These are phyloP conservation scores for Psilocybe sp. DNA, from an alignment of 768 basidiomycete species.

Conservation along the genomic window DNA sequence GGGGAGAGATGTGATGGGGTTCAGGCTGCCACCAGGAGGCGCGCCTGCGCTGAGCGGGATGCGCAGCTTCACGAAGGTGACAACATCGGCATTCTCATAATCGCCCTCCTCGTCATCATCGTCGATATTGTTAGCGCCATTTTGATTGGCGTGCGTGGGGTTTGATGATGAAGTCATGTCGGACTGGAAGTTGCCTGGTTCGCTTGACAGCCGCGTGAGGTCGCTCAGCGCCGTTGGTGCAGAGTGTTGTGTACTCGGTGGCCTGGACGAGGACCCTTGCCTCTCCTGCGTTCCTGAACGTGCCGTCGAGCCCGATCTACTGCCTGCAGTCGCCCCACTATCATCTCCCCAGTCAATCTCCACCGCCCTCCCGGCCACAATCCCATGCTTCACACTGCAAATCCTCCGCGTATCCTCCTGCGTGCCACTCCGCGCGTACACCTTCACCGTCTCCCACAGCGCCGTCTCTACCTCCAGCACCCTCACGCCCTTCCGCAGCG, in stretches of 20 bases:
- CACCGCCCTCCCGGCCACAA: conserved; percentile 56
- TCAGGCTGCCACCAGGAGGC: background rate
- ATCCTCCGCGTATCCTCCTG: conserved; percentile 65
- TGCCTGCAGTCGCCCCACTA: too few relatives aligned
- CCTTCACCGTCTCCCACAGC: conserved; percentile 72
- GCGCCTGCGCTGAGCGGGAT: conserved; percentile 12
- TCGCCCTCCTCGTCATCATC: conserved; percentile 9
- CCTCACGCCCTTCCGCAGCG: conserved; percentile 78
- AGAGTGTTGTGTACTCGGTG: too few relatives aligned
- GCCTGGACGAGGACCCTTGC: too few relatives aligned
- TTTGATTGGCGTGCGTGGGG: background rate
- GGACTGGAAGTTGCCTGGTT: too few relatives aligned
- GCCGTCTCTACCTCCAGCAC: conserved; percentile 66
- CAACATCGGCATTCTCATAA: conserved; percentile 41
- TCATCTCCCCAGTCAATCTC: conserved; percentile 18
- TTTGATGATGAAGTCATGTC: too few relatives aligned
- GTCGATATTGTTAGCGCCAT: background rate
- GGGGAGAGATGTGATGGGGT: background rate
- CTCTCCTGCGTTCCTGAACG: too few relatives aligned
- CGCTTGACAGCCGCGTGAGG: too few relatives aligned
- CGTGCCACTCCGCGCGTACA: conserved; percentile 47
- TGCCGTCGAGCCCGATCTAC: too few relatives aligned
- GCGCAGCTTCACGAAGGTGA: conserved; percentile 35
- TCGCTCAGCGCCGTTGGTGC: too few relatives aligned
- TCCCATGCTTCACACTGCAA: conserved; percentile 63